Base-by-base conservation (phyloP, 345 rosid species). In the Rhodamnia argentea region DNA sequence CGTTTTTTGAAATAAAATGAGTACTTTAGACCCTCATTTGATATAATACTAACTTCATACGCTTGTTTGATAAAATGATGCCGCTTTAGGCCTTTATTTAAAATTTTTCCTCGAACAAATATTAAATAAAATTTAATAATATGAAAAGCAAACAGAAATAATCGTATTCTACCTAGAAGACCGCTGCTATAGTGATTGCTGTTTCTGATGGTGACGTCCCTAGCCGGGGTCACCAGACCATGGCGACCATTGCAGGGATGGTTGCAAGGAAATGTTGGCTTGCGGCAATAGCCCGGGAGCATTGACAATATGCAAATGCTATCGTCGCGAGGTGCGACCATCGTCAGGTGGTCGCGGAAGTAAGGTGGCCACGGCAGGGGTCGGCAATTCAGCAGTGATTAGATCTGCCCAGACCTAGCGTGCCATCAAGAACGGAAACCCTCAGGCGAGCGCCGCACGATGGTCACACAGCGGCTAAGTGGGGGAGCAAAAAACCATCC, bases 261-360 rank as follows among this genome's bases (percentile, higher is more conserved):
- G 57, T 20, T 4, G 24, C 0, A 6, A 10, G 23, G 24, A 55
- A 64, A 64, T 64, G 20, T 29, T 29, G 76, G 42, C 76, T 3
- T 40, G 4, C 22, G 8, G 2, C 10, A 7, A 29, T 29, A 29
- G 16, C 3, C 0, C 1, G 0, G 0, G 6, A 29, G 22, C 10
- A 7, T 7, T 32, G 13, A 70, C 13, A 32, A 70, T 9, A 18
- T 8, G 42, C 0, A 23, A 29, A 0, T 64, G 1, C 0, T 3
- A 2, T 32, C 47, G 22, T 10, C 47, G 6, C 2, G 22, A 5
- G 24, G 5, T 8, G 2, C 1, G 10, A 9, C 32, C 47, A 32
- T 4, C 6, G 3, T 18, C 0, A 1, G 16, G 47, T 64, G 24
- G 24, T 32, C 44, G 6, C 24, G 10, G 7, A 29, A 13, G 75